phyloP scores from a whole-genome alignment of 805 yeast genomes.

The Babjeviella inositovora region DNA sequence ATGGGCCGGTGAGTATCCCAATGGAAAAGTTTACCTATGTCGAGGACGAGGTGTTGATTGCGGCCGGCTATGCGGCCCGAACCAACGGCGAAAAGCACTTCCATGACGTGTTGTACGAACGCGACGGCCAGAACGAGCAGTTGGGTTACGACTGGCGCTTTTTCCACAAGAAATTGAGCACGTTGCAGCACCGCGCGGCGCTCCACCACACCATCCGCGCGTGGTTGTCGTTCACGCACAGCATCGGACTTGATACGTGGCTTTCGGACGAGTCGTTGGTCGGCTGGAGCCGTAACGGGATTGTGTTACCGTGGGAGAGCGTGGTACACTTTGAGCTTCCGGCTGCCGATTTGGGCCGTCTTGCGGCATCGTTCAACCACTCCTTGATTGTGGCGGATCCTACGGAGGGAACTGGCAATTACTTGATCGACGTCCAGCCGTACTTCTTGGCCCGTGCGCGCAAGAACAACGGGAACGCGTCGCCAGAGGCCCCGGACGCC shows the following conservation, averaged over 20 bases:
- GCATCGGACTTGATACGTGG: slow-evolving; percentile 26
- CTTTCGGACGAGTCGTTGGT: slow-evolving; percentile 28
- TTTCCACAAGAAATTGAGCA: slow-evolving; percentile 25
- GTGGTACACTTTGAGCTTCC: slow-evolving; percentile 35
- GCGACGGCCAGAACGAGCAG: slow-evolving; percentile 13
- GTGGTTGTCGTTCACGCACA: slow-evolving; percentile 25
- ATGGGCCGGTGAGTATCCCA: slow-evolving; percentile 9
- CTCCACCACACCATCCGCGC: slow-evolving; percentile 27
- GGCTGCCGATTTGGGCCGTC: slow-evolving; percentile 23
- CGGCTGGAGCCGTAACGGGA: slow-evolving; percentile 34
- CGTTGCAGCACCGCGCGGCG: slow-evolving; percentile 20
- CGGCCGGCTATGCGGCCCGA: slow-evolving; percentile 13
- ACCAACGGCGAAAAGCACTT: slow-evolving; percentile 12
- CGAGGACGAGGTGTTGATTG: slow-evolving; percentile 8
- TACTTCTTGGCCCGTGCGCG: slow-evolving; percentile 29
- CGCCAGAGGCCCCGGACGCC: slow-evolving; percentile 29
- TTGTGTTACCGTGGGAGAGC: slow-evolving; percentile 35
- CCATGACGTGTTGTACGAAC: slow-evolving; percentile 11
- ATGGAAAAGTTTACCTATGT: slow-evolving; percentile 5
- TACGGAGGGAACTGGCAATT: slow-evolving; percentile 24
- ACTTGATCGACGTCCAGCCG: slow-evolving; percentile 28
- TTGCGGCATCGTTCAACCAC: slow-evolving; percentile 28
- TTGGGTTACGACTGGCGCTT: slow-evolving; percentile 51
- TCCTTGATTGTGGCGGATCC: slow-evolving; percentile 27
- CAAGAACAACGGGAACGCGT: slow-evolving; percentile 25